Percentiles rank a stretch among this genome's conserved stretches.
Evolutionary conservation across 2,329 filamentous ascomycete species (phyloP).

Genomic region (Cladosporium sp.): DNA sequence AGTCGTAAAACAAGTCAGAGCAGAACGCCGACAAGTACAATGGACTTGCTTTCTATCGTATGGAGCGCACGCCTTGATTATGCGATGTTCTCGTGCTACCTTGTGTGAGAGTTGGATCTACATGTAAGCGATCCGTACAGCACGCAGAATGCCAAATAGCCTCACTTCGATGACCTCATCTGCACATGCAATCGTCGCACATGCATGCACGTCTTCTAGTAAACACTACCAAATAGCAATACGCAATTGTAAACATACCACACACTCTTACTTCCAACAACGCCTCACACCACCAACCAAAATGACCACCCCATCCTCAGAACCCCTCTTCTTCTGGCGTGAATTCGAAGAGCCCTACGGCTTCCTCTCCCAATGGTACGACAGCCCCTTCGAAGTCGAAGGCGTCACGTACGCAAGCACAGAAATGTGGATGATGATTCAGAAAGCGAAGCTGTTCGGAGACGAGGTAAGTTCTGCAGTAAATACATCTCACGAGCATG

Average conservation of each 20-base stretch:
- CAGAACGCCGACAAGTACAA: background rate
- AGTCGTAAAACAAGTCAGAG: background rate
- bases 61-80: background rate
- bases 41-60: background rate
- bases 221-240: background rate
- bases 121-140: background rate
- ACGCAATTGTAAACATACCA: background rate
- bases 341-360: constrained; percentile 49
- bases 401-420: constrained; percentile 41
- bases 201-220: background rate
- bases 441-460: constrained; percentile 44
- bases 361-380: constrained; percentile 66
- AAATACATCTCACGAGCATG: background rate
- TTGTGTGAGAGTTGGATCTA: too few species aligned
- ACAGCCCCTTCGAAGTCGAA: constrained; percentile 49
- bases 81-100: background rate
- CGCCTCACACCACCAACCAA: background rate
- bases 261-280: background rate
- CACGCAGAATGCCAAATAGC: background rate
- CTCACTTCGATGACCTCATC: constrained; percentile 2
- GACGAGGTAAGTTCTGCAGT: constrained; percentile 37
- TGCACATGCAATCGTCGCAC: background rate
- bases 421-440: constrained; percentile 54
- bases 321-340: constrained; percentile 41
- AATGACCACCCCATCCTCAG: constrained; percentile 16